Evolutionary conservation across 2,329 filamentous ascomycete genomes (phyloP), one percentile per base, ranked within the genome.

Genomic region (Rutstroemia sp.): DNA sequence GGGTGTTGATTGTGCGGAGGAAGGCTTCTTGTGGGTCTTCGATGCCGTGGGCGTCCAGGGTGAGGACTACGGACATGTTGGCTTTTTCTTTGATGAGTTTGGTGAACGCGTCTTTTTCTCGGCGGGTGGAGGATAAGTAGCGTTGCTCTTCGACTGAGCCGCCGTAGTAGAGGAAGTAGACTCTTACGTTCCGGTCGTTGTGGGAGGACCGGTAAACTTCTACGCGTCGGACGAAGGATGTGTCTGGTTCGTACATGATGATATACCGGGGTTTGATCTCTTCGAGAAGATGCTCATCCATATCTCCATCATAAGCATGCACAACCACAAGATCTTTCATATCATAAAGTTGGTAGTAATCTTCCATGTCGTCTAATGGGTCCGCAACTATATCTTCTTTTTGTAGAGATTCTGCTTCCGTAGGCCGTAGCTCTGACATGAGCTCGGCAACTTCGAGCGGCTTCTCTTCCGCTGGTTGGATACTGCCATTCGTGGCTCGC

Each of bases 181-280:
- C 92, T 45, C 90, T 83, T 44, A 97, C 89, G 65, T 89, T 91
- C 38, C 91, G 80, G 69, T 92, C 89, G 57, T 86, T 88, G 72
- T 99, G 94, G 9, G 92, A 96, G 52, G 91, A 96, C 41, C 94
- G 85, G 72, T 97, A 99, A 2, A 97, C 92, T 70, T 99, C 94
- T 19, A 99, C 87, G 39, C 92, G 81, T 14, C 94, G 84, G 66
- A 97, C 96, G 70, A 99, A 99, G 3, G 92, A 86, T 3, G 92
- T 84, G 63, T 97, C 91, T 1, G 94, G 92, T 69, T 97, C 94
- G 71, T 96, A 99, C 94, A 99, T 97, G 73, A 99, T 88, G 58
- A 99, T 90, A 71, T 96, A 96, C 58, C 89, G 85, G 37, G 94
- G 94, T 67, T 89, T 91, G 57, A 94, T 79, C 72, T 99, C 94